Percentiles rank a stretch among this genome's conserved stretches.
Evolutionary conservation across 768 basidiomycete species (phyloP).

Genomic region (Leucocoprinus leucothites): DNA sequence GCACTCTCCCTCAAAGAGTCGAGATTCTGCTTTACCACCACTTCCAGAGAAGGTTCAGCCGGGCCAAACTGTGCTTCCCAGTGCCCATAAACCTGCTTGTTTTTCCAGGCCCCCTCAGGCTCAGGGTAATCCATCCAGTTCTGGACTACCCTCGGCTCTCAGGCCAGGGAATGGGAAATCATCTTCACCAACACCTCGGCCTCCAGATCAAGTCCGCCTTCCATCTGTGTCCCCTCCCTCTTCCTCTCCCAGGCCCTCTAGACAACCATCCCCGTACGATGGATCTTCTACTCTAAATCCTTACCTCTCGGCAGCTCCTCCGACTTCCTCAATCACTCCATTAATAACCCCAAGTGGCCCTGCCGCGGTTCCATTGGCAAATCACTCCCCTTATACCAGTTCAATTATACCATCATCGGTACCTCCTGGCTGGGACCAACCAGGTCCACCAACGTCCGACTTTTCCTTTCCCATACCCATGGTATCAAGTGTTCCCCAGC

Average conservation of each 20-base stretch:
- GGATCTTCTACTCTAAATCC: conserved; percentile 6
- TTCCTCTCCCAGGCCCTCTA: background rate
- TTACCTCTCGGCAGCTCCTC: conserved; percentile 15
- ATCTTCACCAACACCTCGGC: conserved; percentile 12
- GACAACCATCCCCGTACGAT: background rate
- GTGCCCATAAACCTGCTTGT: conserved; percentile 12
- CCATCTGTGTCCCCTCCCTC: conserved; percentile 15
- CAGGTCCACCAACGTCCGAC: conserved; percentile 10
- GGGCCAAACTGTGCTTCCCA: conserved; percentile 1
- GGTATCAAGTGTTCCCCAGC: conserved; percentile 16
- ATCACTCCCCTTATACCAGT: background rate
- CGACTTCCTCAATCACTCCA: conserved; percentile 14
- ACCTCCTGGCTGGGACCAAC: conserved; percentile 5
- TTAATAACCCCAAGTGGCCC: background rate
- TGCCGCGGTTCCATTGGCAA: background rate
- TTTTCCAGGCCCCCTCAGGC: conserved; percentile 29
- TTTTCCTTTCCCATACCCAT: conserved; percentile 33
- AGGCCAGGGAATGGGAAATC: conserved; percentile 5
- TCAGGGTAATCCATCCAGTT: conserved; percentile 13
- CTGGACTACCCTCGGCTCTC: conserved; percentile 2
- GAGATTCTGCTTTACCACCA: conserved; percentile 38
- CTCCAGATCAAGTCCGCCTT: conserved; percentile 13
- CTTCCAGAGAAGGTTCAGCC: conserved; percentile 31
- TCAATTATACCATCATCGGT: background rate
- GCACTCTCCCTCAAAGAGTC: conserved; percentile 16